Evolutionary conservation across 2,329 filamentous ascomycete genomes (phyloP), one percentile per base, ranked within the genome.

Genomic region (Aspergillus proliferans): DNA sequence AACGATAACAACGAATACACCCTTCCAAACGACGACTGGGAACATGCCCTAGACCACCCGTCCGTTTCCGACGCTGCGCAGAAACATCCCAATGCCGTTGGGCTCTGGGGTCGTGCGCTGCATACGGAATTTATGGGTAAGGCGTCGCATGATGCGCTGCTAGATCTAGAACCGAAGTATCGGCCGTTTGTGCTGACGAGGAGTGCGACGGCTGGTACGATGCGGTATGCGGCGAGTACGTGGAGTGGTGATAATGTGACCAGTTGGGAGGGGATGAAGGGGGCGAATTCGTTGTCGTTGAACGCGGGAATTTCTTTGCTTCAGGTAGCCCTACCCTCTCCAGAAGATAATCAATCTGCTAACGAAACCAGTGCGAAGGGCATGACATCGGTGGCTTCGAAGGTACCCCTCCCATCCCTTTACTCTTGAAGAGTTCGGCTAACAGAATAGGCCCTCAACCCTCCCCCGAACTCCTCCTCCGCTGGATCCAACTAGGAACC

Each of bases 1-100:
- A 88, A 88, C 55, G 85, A 88, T 62, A 88, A 88, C 66, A 88
- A 88, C 56, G 85, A 88, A 64, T 88, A 87, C 63, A 83, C 81
- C 0, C 75, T 86, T 2, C 77, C 82, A 0, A 74, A 80, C 52
- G 85, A 88, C 51, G 72, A 78, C 21, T 88, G 85, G 85, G 68
- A 80, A 48, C 78, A 82, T 46, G 78, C 80, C 0, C 70, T 87
- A 0, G 75, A 82, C 38, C 69, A 72, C 34, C 52, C 56, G 1
- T 68, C 68, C 1, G 62, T 76, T 2, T 54, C 64, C 0, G 56
- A 74, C 1, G 68, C 71, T 0, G 61, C 67, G 0, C 67, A 64
- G 1, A 64, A 66, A 38, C 62, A 69, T 1, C 76, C 73, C 1
- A 78, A 77, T 0, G 69, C 78, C 6, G 70, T 88, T 18, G 85